Evolutionary conservation across 225 moss, liverwort and hornwort species (phyloP), one percentile per base, ranked within the genome.

Genomic region (Physcomitrellopsis africana): DNA sequence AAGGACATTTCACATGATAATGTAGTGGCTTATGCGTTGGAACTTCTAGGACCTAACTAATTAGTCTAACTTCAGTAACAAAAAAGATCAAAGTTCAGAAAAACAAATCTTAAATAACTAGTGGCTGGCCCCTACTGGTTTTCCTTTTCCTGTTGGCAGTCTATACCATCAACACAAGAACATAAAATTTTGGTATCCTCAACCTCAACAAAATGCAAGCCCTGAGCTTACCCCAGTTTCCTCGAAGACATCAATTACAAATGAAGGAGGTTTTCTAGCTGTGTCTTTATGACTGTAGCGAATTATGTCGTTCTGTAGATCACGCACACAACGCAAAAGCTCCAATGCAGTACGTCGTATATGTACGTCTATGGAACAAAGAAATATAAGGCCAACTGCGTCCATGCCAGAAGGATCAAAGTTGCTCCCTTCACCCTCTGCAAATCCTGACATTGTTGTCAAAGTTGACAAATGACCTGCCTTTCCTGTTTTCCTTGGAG

Each of bases 351-450:
- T 99, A 80, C 87, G 93, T 43, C 99, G 90, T 71, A 99, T 99
- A 72, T 93, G 94, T 66, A 95, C 82, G 79, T 95, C 95, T 61
- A 99, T 93, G 42, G 99, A 99, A 74, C 99, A 99, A 69, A 99
- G 93, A 77, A 93, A 99, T 69, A 99, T 95, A 73, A 99, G 95
- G 64, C 95, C 99, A 66, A 99, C 99, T 41, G 95, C 90, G 82
- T 99, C 99, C 99, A 99, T 99, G 80, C 99, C 99, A 77, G 95
- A 99, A 46, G 93, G 99, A 84, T 99, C 93, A 85, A 99, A 99
- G 69, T 75, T 79, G 81, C 81, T 83, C 54, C 86, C 85, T 81
- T 86, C 87, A 56, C 86, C 88, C 68, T 95, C 95, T 60, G 85
- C 80, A 58, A 86, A 76, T 47, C 86, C 83, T 65, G 81, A 84